phyloP scores from a whole-genome alignment of 352 stramenopile species.

The Lagenidium giganteum region DNA sequence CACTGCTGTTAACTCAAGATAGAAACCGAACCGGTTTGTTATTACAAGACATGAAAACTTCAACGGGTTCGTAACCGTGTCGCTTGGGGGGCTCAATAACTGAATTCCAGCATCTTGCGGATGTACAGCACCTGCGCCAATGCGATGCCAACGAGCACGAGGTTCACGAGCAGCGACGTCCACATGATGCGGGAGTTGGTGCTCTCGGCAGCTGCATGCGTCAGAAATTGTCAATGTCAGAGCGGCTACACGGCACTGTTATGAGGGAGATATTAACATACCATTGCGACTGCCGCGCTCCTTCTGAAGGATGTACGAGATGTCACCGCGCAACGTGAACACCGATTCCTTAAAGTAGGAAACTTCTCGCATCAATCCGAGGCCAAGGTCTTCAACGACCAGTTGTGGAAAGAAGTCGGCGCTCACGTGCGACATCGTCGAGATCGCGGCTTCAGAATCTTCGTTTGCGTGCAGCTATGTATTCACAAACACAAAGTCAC shows the following conservation, averaged over 20 bases:
- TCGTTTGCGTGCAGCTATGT: slow-evolving; percentile 37
- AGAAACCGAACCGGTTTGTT: too few relatives aligned
- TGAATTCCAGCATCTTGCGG: slow-evolving; percentile 72
- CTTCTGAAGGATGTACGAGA: slow-evolving; percentile 77
- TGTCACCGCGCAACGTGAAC: slow-evolving; percentile 70
- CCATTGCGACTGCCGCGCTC: slow-evolving; percentile 71
- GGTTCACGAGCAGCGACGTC: slow-evolving; percentile 74
- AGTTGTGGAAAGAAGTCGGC: slow-evolving; percentile 79
- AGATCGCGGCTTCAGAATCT: slow-evolving; percentile 45
- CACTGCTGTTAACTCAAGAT: too few relatives aligned
- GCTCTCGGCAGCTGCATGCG: slow-evolving; percentile 56
- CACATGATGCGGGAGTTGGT: slow-evolving; percentile 79
- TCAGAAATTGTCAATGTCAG: not conserved
- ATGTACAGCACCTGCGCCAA: slow-evolving; percentile 81
- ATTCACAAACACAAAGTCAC: too few relatives aligned
- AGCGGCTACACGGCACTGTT: not conserved
- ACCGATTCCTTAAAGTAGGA: slow-evolving; percentile 75
- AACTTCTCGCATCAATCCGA: slow-evolving; percentile 80
- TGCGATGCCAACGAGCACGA: slow-evolving; percentile 75
- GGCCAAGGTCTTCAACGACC: slow-evolving; percentile 70
- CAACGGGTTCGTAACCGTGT: too few relatives aligned
- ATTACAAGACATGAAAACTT: too few relatives aligned
- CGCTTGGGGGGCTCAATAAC: too few relatives aligned
- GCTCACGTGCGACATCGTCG: slow-evolving; percentile 48
- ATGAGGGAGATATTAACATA: too few relatives aligned